Conservation (phyloP, 306 rosid genomes). For the Begonia masoniana region DNA sequence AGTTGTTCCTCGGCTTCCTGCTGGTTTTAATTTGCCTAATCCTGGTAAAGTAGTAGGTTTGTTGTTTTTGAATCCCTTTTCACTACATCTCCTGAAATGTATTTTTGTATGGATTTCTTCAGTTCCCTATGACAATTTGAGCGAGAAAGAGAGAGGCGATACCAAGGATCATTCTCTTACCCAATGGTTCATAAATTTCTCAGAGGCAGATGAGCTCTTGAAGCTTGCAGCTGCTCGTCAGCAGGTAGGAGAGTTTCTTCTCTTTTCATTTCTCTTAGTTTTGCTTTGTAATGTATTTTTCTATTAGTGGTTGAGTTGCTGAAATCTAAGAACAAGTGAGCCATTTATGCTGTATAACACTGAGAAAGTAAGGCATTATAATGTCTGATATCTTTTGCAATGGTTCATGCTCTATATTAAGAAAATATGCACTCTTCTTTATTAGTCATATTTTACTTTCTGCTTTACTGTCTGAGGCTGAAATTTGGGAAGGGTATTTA, state of each 20-base stretch:
- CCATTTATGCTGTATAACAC: too few relatives aligned
- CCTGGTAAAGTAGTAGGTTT: conserved; percentile 35
- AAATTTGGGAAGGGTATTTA: too few relatives aligned
- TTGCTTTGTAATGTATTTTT: neutral
- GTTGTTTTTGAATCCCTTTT: conserved; percentile 1
- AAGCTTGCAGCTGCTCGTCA: conserved; percentile 95
- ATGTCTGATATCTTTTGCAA: too few relatives aligned
- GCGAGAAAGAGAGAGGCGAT: conserved; percentile 48
- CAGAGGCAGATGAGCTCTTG: conserved; percentile 93
- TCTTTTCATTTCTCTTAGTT: neutral
- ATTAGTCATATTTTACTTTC: too few relatives aligned
- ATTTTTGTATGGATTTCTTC: conserved; percentile 13
- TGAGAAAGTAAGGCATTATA: too few relatives aligned
- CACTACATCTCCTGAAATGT: conserved; percentile 5
- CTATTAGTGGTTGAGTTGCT: too few relatives aligned
- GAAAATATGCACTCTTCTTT: too few relatives aligned
- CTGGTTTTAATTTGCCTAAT: conserved; percentile 58
- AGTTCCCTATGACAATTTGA: conserved; percentile 36
- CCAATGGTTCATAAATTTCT: conserved; percentile 96
- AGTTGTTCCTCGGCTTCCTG: conserved; percentile 71
- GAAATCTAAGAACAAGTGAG: too few relatives aligned
- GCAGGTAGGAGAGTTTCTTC: conserved; percentile 49
- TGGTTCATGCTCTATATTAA: too few relatives aligned
- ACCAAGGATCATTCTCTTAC: conserved; percentile 73
- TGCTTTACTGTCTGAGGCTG: too few relatives aligned